Evolutionary conservation across 2,329 filamentous ascomycete species (phyloP).

Genomic region (Colletotrichum acutatum): DNA sequence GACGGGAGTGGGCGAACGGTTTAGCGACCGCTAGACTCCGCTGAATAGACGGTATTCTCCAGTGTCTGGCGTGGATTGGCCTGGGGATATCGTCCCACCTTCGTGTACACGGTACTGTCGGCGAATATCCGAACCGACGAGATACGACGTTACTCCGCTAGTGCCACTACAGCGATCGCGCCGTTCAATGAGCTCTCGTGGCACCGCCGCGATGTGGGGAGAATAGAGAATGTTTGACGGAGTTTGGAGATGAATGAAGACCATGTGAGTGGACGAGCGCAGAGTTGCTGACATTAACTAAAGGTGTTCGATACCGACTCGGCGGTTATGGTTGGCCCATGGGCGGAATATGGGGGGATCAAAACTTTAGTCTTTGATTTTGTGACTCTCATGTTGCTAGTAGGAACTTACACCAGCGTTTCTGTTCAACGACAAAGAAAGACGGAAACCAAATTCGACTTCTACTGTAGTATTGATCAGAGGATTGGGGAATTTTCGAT

Average conservation of each 20-base stretch:
- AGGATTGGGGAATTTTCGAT: too few species aligned
- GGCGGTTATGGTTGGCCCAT: slow-evolving; percentile 1
- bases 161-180: background rate
- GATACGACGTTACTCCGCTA: slow-evolving; percentile 8
- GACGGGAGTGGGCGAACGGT: background rate
- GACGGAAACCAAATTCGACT: too few species aligned
- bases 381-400: background rate
- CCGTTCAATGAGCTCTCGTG: background rate
- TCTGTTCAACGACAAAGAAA: too few species aligned
- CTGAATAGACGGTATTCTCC: slow-evolving; percentile 20
- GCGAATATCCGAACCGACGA: slow-evolving; percentile 19
- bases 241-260: background rate
- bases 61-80: background rate
- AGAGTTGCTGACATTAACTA: background rate
- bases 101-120: background rate
- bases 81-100: slow-evolving; percentile 5
- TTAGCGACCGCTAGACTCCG: slow-evolving; percentile 24
- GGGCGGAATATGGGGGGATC: background rate
- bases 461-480: too few species aligned
- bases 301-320: background rate
- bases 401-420: too few species aligned
- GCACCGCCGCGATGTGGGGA: background rate
- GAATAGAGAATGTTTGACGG: background rate
- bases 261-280: background rate
- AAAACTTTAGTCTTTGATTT: background rate